Conservation (phyloP, 257 asterid genomes). For the Primulina huaijiensis region DNA sequence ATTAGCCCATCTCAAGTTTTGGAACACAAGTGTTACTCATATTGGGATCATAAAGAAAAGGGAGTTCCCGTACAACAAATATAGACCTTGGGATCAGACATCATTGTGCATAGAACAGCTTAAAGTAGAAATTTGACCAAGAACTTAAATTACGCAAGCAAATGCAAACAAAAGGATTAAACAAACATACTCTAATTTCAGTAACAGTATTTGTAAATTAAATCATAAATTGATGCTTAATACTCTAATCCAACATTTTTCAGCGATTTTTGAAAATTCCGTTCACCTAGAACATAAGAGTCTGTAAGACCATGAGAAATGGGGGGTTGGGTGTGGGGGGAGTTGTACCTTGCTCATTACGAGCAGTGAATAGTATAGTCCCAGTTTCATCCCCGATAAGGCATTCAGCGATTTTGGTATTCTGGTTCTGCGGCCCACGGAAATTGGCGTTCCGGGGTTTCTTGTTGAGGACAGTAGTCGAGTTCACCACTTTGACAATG, state of each 20-base stretch:
- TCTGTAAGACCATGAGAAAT: too few relatives aligned
- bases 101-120: background rate
- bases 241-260: background rate
- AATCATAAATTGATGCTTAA: background rate
- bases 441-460: constrained; percentile 58
- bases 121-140: background rate
- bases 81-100: background rate
- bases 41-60: background rate
- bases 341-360: constrained; percentile 63
- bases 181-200: background rate
- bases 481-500: constrained; percentile 55
- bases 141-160: background rate
- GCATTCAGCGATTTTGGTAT: constrained; percentile 66
- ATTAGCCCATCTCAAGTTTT: background rate
- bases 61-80: background rate
- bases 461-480: constrained; percentile 64
- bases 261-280: background rate
- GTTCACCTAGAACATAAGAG: too few relatives aligned
- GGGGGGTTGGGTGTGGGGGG: background rate
- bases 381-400: constrained; percentile 83
- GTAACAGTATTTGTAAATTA: background rate
- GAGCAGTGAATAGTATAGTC: constrained; percentile 75
- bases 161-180: background rate
- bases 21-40: background rate
- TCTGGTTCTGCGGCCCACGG: constrained; percentile 51